Evolutionary conservation across 495 filamentous ascomycete species (phyloP).

Genomic region (Tuber borchii): DNA sequence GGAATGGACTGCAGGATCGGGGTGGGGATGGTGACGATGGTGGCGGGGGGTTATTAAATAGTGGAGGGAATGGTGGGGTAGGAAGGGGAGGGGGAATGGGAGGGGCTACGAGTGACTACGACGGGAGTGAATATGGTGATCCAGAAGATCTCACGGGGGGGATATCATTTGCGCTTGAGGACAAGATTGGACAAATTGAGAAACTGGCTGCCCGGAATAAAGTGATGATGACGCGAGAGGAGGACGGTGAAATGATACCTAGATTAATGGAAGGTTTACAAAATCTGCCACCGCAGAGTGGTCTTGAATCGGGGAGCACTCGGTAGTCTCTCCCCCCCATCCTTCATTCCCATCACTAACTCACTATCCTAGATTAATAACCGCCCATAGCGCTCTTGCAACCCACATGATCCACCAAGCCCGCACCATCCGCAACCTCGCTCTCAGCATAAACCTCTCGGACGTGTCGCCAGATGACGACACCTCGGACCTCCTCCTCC

Average conservation of each 20-base stretch:
- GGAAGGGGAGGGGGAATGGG: constrained; percentile 29
- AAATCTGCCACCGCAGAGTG: constrained; percentile 72
- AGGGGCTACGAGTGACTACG: constrained; percentile 50
- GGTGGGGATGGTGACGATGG: background rate
- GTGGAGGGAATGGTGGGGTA: background rate
- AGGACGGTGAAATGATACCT: constrained; percentile 25
- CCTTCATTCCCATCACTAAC: constrained; percentile 15
- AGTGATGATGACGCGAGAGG: constrained; percentile 25
- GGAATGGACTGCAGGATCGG: background rate
- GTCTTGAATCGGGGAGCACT: constrained; percentile 28
- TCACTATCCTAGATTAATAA: constrained; percentile 61
- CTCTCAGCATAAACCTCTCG: constrained; percentile 54
- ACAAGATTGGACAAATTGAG: constrained; percentile 42
- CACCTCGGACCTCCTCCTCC: constrained; percentile 51
- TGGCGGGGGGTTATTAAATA: background rate
- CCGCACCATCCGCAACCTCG: constrained; percentile 69
- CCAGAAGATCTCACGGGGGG: constrained; percentile 22
- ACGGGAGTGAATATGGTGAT: constrained; percentile 57
- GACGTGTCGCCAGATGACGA: constrained; percentile 50
- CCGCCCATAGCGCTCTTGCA: constrained; percentile 76
- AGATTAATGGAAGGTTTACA: constrained; percentile 61
- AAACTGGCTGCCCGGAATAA: constrained; percentile 27
- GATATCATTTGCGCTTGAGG: constrained; percentile 32
- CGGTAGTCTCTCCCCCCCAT: constrained; percentile 30
- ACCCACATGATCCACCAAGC: constrained; percentile 81